These are phyloP conservation scores for Termitomyces sp. DNA, from an alignment of 768 basidiomycete species.

Conservation along the genomic window DNA sequence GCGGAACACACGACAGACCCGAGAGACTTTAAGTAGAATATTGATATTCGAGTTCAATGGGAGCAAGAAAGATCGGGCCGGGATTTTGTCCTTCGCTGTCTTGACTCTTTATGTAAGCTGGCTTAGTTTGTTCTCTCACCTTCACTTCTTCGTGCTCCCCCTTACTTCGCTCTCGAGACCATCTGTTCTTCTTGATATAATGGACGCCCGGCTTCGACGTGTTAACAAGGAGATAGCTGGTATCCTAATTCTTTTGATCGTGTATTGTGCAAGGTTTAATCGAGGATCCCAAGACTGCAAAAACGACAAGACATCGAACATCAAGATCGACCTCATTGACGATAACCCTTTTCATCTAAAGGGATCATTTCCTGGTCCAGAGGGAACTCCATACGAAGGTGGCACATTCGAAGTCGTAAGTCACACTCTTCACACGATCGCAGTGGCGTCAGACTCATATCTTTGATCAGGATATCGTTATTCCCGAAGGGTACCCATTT, in stretches of 20 bases:
- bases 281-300: constrained; percentile 67
- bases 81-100: background rate
- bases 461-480: constrained; percentile 73
- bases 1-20: background rate
- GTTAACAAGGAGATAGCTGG: constrained; percentile 95
- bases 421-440: constrained; percentile 16
- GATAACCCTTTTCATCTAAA: constrained; percentile 89
- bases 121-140: background rate
- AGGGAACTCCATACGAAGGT: constrained; percentile 91
- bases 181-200: constrained; percentile 23
- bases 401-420: constrained; percentile 89
- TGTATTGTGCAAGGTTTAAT: background rate
- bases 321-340: constrained; percentile 84
- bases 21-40: too few species aligned
- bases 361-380: constrained; percentile 88
- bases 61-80: too few species aligned
- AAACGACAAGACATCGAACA: constrained; percentile 88
- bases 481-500: constrained; percentile 89
- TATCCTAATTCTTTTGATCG: constrained; percentile 22
- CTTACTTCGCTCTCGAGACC: background rate
- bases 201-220: constrained; percentile 87
- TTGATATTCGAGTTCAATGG: too few species aligned
- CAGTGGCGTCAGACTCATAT: background rate
- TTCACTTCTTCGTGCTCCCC: constrained; percentile 5
- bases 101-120: constrained; percentile 5